Percentiles rank a stretch among this genome's conserved stretches.
Evolutionary conservation across 768 basidiomycete species (phyloP).

Genomic region (Macrolepiota fuliginosa): DNA sequence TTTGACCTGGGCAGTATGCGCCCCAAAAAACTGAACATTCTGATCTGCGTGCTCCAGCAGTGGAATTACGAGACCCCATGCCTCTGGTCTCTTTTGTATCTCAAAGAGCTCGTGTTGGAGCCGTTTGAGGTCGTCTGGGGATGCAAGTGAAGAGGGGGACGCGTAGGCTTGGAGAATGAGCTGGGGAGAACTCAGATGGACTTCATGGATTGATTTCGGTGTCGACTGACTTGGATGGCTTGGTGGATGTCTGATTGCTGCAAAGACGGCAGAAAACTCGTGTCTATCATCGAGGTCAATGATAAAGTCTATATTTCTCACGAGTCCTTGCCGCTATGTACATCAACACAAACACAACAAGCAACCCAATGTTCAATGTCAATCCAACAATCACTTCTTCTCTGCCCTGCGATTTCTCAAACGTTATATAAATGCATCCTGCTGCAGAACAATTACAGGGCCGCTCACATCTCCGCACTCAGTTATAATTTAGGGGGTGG

Average conservation of each 20-base stretch:
- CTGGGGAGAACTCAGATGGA: constrained; percentile 31
- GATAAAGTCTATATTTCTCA: constrained; percentile 11
- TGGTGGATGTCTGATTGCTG: constrained; percentile 51
- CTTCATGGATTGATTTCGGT: constrained; percentile 17
- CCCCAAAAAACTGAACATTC: constrained; percentile 93
- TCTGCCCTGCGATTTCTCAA: not conserved
- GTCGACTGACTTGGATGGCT: constrained; percentile 54
- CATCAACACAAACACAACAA: not conserved
- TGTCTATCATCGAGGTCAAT: constrained; percentile 24
- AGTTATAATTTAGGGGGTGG: too few relatives aligned
- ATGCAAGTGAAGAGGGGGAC: constrained; percentile 41
- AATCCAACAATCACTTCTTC: not conserved
- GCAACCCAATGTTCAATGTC: not conserved
- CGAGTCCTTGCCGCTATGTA: not conserved
- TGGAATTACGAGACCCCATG: constrained; percentile 83
- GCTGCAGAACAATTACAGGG: too few relatives aligned
- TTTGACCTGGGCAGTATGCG: constrained; percentile 92
- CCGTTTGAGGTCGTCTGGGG: constrained; percentile 58
- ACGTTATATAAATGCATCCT: too few relatives aligned
- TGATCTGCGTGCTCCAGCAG: constrained; percentile 68
- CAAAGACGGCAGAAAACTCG: constrained; percentile 51
- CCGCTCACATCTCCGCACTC: too few relatives aligned
- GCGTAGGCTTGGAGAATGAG: constrained; percentile 69
- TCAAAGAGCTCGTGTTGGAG: constrained; percentile 74
- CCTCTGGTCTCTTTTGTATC: constrained; percentile 72